Conservation (phyloP, 75 land plant genomes). For the Adiantum capillusveneris region DNA sequence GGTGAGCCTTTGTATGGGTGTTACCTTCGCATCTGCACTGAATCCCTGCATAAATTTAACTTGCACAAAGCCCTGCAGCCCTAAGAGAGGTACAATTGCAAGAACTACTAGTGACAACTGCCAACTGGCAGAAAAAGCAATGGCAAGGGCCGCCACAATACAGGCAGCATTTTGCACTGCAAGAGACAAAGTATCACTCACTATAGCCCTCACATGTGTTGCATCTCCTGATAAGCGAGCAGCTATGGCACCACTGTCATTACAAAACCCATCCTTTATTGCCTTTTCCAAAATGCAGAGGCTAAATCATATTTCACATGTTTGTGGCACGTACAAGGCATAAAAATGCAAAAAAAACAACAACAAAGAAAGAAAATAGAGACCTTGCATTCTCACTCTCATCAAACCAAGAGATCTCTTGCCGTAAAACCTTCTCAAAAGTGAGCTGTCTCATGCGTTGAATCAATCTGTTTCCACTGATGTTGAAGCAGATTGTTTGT, state of each 20-base stretch:
- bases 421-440: slow-evolving; percentile 60
- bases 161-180: slow-evolving; percentile 54
- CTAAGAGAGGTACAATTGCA: slow-evolving; percentile 33
- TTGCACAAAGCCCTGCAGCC: slow-evolving; percentile 38
- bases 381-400: slow-evolving; percentile 64
- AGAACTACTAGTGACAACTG: slow-evolving; percentile 33
- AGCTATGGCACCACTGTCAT: slow-evolving; percentile 70
- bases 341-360: not conserved
- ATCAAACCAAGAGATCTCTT: slow-evolving; percentile 81
- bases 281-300: too few relatives aligned
- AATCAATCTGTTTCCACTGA: slow-evolving; percentile 64
- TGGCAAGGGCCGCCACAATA: slow-evolving; percentile 29
- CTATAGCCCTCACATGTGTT: slow-evolving; percentile 45
- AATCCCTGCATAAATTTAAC: slow-evolving; percentile 46
- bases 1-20: too few relatives aligned
- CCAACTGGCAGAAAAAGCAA: too few relatives aligned
- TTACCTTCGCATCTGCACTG: slow-evolving; percentile 50
- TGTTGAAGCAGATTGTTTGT: slow-evolving; percentile 43
- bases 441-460: slow-evolving; percentile 48
- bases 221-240: slow-evolving; percentile 86
- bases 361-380: not conserved
- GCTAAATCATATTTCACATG: not conserved
- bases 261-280: not conserved
- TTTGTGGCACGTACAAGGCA: not conserved
- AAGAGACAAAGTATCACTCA: too few relatives aligned